Percentiles rank a stretch among this genome's conserved stretches.
Conservation (phyloP, 805 yeast genomes). For the Ogataea pini region DNA sequence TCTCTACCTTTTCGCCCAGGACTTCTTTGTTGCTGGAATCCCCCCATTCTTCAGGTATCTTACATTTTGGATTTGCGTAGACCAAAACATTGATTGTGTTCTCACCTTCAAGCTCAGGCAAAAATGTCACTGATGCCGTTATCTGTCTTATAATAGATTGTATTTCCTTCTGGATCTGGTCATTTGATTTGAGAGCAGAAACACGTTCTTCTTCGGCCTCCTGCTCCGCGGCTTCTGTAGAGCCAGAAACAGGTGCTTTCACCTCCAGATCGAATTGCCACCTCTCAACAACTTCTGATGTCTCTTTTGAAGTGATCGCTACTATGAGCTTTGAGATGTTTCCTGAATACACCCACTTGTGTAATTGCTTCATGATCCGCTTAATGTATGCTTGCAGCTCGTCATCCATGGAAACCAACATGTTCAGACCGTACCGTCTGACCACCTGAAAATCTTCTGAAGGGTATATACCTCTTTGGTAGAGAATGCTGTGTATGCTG, state of each 20-base stretch:
- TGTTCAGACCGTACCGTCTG: constrained; percentile 74
- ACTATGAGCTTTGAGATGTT: constrained; percentile 68
- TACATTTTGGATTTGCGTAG: constrained; percentile 67
- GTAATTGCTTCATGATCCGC: constrained; percentile 66
- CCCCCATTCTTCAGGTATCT: constrained; percentile 81
- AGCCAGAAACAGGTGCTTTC: constrained; percentile 5
- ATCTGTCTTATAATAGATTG: constrained; percentile 85
- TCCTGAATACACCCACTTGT: constrained; percentile 71
- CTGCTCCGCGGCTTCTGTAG: background rate
- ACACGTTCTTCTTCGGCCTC: constrained; percentile 11
- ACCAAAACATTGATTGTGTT: constrained; percentile 85
- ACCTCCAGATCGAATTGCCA: constrained; percentile 81
- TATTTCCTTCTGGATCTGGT: constrained; percentile 69
- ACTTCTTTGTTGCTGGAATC: constrained; percentile 61
- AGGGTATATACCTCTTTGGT: constrained; percentile 89
- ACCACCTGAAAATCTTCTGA: constrained; percentile 79
- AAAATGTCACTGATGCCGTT: constrained; percentile 81
- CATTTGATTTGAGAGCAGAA: constrained; percentile 35
- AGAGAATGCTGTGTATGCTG: constrained; percentile 76
- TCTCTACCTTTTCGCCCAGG: constrained; percentile 56
- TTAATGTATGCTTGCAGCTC: constrained; percentile 72
- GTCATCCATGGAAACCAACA: constrained; percentile 71
- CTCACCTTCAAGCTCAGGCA: constrained; percentile 66
- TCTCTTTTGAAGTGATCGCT: constrained; percentile 67
- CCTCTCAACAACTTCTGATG: constrained; percentile 70